These are phyloP conservation scores for Cucurbitaria berberidis DNA, from an alignment of 2,329 filamentous ascomycete genomes.

Conservation along the genomic window DNA sequence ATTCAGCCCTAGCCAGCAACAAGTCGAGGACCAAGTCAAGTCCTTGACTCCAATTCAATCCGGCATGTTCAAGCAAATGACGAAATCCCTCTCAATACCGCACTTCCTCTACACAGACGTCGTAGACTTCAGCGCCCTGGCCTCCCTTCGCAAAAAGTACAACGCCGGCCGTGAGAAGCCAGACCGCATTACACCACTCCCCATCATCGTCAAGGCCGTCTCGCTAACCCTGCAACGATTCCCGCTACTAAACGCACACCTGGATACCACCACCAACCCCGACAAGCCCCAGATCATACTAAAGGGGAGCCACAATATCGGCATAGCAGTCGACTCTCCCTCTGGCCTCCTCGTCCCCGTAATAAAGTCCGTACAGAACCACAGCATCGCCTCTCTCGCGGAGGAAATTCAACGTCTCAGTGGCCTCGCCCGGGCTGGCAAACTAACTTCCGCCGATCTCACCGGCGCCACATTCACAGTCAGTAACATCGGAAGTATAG, in stretches of 20 bases:
- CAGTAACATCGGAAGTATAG: constrained; percentile 95
- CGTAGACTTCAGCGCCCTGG: constrained; percentile 79
- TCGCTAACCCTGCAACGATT: constrained; percentile 82
- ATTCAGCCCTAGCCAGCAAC: constrained; percentile 15
- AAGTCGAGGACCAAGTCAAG: constrained; percentile 67
- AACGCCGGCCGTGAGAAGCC: constrained; percentile 59
- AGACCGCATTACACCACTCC: constrained; percentile 79
- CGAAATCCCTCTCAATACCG: constrained; percentile 84
- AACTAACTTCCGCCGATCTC: constrained; percentile 76
- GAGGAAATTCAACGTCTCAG: constrained; percentile 77
- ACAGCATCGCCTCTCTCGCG: constrained; percentile 80
- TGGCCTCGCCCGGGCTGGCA: constrained; percentile 73
- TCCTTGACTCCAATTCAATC: constrained; percentile 79
- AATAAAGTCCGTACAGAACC: constrained; percentile 78
- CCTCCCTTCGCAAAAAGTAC: constrained; percentile 73
- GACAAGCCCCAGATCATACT: constrained; percentile 77
- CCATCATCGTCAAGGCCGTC: constrained; percentile 95
- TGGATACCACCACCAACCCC: constrained; percentile 67
- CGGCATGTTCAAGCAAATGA: constrained; percentile 99
- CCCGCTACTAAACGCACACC: constrained; percentile 84
- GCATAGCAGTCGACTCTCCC: constrained; percentile 93
- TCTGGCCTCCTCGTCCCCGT: constrained; percentile 89
- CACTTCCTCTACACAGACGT: constrained; percentile 96
- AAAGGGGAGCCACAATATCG: constrained; percentile 90
- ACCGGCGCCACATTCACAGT: constrained; percentile 90